A percentile compares a stretch with the other conserved stretches of the same genome.
phyloP scores from a whole-genome alignment of 805 yeast genomes.

The Lachancea dasiensis region DNA sequence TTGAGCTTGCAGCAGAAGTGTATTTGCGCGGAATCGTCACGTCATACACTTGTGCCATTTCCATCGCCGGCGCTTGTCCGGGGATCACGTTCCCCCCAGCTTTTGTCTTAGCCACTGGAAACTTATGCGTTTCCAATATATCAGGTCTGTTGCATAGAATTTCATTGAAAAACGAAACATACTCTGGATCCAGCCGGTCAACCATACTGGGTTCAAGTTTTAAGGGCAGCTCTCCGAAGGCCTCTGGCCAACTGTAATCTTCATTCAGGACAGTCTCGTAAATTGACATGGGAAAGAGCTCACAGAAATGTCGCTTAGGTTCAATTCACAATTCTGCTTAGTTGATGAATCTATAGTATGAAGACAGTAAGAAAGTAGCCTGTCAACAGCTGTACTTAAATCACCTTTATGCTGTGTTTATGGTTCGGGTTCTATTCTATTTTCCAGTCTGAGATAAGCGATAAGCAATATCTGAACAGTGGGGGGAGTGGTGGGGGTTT shows the following conservation, averaged over 20 bases:
- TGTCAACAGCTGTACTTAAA: too few species aligned
- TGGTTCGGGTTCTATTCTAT: too few species aligned
- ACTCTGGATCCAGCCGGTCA: slow-evolving; percentile 34
- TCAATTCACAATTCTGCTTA: too few species aligned
- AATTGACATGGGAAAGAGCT: slow-evolving; percentile 7
- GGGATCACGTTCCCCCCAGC: slow-evolving; percentile 39
- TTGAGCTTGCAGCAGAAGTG: slow-evolving; percentile 16
- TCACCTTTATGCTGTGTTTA: too few species aligned
- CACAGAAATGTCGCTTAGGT: too few species aligned
- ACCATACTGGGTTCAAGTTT: slow-evolving; percentile 29
- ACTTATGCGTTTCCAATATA: slow-evolving; percentile 34
- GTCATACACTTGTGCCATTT: slow-evolving; percentile 29
- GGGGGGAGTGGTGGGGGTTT: not conserved
- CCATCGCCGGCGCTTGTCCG: slow-evolving; percentile 34
- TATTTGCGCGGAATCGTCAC: slow-evolving; percentile 32
- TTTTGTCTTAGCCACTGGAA: slow-evolving; percentile 30
- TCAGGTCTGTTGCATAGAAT: slow-evolving; percentile 25
- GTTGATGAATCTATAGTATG: too few species aligned
- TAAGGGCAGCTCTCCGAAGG: slow-evolving; percentile 28
- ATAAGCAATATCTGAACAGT: not conserved
- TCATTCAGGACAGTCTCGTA: slow-evolving; percentile 16
- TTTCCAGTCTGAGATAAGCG: too few species aligned
- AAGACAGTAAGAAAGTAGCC: too few species aligned
- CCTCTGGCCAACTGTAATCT: slow-evolving; percentile 31
- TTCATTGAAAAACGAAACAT: slow-evolving; percentile 34